A percentile compares a stretch with the other conserved stretches of the same genome.
Conservation (phyloP, 805 yeast species). For the Ogataea parapolymorpha region DNA sequence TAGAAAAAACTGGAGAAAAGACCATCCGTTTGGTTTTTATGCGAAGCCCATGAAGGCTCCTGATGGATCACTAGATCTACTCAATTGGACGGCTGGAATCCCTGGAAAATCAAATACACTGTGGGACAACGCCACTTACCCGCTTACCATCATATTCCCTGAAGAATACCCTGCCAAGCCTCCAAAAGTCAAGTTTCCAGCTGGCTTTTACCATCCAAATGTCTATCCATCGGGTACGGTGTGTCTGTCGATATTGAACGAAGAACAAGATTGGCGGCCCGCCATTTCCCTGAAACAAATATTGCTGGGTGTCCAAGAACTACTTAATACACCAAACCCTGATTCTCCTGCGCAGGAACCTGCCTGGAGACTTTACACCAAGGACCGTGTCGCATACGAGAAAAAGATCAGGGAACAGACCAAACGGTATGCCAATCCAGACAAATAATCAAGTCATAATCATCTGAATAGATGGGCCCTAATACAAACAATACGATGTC, state of each 20-base stretch:
- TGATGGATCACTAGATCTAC: conserved; percentile 83
- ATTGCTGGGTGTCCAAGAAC: conserved; percentile 87
- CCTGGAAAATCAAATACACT: conserved; percentile 87
- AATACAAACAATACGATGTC: conserved; percentile 2
- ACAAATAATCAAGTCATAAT: conserved; percentile 9
- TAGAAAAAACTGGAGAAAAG: conserved; percentile 96
- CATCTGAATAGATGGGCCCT: neutral
- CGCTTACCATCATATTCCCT: conserved; percentile 77
- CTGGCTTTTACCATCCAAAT: conserved; percentile 93
- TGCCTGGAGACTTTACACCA: conserved; percentile 84
- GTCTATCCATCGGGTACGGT: conserved; percentile 97
- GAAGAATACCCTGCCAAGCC: conserved; percentile 96
- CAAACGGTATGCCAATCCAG: conserved; percentile 52
- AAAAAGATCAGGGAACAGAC: conserved; percentile 81
- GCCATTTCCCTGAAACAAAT: conserved; percentile 90
- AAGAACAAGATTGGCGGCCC: conserved; percentile 97
- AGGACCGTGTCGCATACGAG: conserved; percentile 66
- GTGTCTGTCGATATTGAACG: conserved; percentile 89
- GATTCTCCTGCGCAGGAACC: conserved; percentile 97
- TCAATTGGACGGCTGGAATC: conserved; percentile 90
- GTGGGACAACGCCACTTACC: conserved; percentile 91
- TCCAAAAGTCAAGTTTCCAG: conserved; percentile 87
- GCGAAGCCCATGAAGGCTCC: conserved; percentile 82
- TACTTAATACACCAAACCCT: conserved; percentile 86
- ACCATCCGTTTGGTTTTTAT: conserved; percentile 95